A percentile compares a stretch with the other conserved stretches of the same genome.
Evolutionary conservation across 768 basidiomycete genomes (phyloP).

Genomic region (Amanita polypyramis): DNA sequence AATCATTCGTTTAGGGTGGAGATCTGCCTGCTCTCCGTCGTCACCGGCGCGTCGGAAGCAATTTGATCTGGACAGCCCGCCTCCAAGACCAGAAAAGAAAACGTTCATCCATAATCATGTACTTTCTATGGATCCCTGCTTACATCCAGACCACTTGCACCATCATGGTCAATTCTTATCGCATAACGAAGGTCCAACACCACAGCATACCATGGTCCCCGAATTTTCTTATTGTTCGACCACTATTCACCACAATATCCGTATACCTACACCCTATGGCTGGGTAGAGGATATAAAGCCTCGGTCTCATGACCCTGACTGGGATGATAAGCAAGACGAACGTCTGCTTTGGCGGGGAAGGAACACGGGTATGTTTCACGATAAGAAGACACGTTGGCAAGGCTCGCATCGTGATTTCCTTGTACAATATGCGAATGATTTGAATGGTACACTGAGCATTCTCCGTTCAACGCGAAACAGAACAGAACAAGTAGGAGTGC

Average conservation of each 20-base stretch:
- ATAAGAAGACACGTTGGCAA: constrained; percentile 31
- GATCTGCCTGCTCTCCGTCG: constrained; percentile 27
- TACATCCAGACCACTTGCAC: constrained; percentile 31
- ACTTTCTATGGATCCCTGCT: constrained; percentile 39
- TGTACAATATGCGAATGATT: constrained; percentile 29
- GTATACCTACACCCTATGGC: constrained; percentile 33
- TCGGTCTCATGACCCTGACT: constrained; percentile 44
- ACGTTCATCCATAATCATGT: constrained; percentile 42
- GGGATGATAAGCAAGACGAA: constrained; percentile 54
- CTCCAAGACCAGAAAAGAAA: constrained; percentile 20
- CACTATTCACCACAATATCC: constrained; percentile 44
- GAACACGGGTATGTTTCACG: constrained; percentile 53
- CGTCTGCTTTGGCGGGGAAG: constrained; percentile 64
- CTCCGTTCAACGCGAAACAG: constrained; percentile 21
- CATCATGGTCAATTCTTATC: constrained; percentile 46
- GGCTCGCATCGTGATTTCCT: constrained; percentile 40
- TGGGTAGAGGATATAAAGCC: constrained; percentile 33
- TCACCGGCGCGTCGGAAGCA: constrained; percentile 26
- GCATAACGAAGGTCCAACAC: constrained; percentile 34
- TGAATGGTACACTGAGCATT: constrained; percentile 28
- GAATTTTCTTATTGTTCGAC: constrained; percentile 45
- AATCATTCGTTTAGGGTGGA: constrained; percentile 23
- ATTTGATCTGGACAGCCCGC: constrained; percentile 25
- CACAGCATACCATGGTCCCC: constrained; percentile 32
- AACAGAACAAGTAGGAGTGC: constrained; percentile 23